Evolutionary conservation across 495 filamentous ascomycete species (phyloP), one percentile per base, ranked within the genome.

Genomic region (Xylaria scruposa): DNA sequence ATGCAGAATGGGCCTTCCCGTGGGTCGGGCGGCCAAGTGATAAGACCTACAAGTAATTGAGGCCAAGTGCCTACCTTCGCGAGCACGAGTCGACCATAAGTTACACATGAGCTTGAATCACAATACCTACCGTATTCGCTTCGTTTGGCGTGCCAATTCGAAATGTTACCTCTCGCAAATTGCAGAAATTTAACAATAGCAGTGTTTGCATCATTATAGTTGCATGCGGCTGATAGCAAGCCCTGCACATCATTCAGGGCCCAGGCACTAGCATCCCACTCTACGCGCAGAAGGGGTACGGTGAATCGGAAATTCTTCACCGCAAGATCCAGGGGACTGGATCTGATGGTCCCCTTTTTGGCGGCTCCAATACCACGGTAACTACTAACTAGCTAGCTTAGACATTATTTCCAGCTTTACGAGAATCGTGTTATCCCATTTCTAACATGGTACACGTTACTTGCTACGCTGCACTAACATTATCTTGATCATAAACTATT

Each of bases 281-380:
- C n/a, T n/a, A n/a, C n/a, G n/a, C n/a, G n/a, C n/a, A n/a, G n/a
- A n/a, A n/a, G n/a, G n/a, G 42, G 29, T 21, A 21, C 64, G 49
- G 42, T 49, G 21, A 56, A 42, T 33, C 47, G 46, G 65, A 44
- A 51, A 19, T 21, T n/a, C n/a, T 21, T 56, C n/a, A 67, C 33
- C 49, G 49, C 19, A 49, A 33, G 26, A 38, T 24, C 47, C 47
- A 21, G 64, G 64, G 24, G 33, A 19, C 19, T 17, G 51, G 56
- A 17, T 26, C 40, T 42, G 36, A 69, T 58, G 31, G 21, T 31
- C 58, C 67, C 44, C 40, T 12, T n/a, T 65, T 31, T 70, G 59
- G 44, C 26, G 59, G 59, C 58, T 17, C 59, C 46, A 59, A 60
- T 17, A 19, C 65, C 49, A 54, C 29, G 65, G 65, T 67, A 67